Evolutionary conservation across 805 yeast species (phyloP).

Genomic region (Yarrowia porcina): DNA sequence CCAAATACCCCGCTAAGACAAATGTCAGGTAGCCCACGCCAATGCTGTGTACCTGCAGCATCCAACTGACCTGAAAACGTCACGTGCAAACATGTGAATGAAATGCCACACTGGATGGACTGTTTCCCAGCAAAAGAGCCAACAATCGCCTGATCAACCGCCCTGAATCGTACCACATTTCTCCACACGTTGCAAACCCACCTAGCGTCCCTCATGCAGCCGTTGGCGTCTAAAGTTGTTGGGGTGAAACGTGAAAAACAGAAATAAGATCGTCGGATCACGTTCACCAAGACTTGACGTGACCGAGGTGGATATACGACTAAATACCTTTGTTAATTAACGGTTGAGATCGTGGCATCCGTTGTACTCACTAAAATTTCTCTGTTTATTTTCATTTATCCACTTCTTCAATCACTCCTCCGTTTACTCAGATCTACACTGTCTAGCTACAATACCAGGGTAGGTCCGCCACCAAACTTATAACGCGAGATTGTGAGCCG

Average conservation of each 20-base stretch:
- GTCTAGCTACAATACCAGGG: no score
- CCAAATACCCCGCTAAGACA: neutral
- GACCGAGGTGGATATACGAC: no score
- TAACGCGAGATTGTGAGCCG: neutral
- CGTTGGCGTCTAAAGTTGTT: neutral
- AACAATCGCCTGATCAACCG: neutral
- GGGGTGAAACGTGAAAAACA: slow-evolving; percentile 17
- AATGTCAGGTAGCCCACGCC: neutral
- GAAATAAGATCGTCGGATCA: neutral
- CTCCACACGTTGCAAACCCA: neutral
- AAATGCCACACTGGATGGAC: neutral
- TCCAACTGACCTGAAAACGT: neutral
- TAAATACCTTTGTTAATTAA: no score
- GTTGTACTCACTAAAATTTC: neutral
- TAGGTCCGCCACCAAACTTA: neutral
- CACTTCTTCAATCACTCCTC: neutral
- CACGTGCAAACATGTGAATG: slow-evolving; percentile 13
- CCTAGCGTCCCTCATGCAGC: neutral
- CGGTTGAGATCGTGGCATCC: no score
- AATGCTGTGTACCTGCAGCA: slow-evolving; percentile 1
- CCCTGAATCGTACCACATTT: slow-evolving; percentile 8
- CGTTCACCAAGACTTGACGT: no score
- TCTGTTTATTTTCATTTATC: neutral
- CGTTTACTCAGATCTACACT: neutral
- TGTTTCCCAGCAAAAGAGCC: no score